Conservation (phyloP, 139 green algal genomes). For the Asterochloris erici region DNA sequence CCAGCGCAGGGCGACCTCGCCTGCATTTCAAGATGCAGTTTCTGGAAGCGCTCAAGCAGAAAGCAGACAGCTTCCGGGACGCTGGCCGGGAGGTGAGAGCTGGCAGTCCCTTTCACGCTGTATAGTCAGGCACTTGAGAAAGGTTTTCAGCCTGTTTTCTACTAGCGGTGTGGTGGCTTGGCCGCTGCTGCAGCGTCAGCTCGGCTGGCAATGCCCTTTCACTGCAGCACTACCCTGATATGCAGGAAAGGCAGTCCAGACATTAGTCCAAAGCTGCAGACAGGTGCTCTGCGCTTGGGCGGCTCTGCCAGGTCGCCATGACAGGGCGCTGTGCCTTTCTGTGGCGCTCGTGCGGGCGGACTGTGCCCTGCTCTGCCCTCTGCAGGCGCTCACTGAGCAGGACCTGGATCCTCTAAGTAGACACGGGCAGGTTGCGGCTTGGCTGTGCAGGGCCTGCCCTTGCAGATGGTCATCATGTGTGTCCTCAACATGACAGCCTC, state of each 20-base stretch:
- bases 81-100: slow-evolving; percentile 39
- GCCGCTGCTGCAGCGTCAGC: neutral
- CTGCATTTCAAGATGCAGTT: slow-evolving; percentile 62
- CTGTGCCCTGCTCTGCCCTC: too few species aligned
- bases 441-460: neutral
- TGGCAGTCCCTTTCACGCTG: neutral
- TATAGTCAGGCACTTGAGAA: neutral
- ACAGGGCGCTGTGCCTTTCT: neutral
- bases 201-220: neutral
- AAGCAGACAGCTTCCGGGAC: slow-evolving; percentile 35
- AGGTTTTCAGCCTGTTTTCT: neutral
- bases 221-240: neutral
- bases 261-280: neutral
- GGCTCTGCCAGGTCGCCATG: neutral
- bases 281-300: neutral
- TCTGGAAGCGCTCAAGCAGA: slow-evolving; percentile 42
- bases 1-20: slow-evolving; percentile 24
- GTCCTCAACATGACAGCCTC: too few species aligned
- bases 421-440: neutral
- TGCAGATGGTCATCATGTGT: neutral
- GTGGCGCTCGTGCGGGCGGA: neutral
- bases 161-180: neutral
- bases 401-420: neutral
- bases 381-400: too few species aligned
- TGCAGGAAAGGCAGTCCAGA: neutral